phyloP scores from a whole-genome alignment of 371 early-diverging fungal genomes.

The Saksenaea oblongispora region DNA sequence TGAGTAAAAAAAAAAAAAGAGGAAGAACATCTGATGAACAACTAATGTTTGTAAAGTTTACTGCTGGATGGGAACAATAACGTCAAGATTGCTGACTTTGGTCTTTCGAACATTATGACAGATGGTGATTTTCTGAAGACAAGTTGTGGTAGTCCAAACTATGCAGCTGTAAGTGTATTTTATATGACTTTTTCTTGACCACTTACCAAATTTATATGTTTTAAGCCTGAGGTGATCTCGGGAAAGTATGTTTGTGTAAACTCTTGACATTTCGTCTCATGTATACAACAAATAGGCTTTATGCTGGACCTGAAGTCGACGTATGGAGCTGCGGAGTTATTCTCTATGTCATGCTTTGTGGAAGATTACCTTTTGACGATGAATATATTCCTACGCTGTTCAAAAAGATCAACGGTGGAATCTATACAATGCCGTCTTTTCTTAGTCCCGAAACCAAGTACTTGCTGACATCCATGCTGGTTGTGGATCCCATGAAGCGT shows the following conservation, averaged over 20 bases:
- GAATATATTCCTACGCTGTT: constrained; percentile 96
- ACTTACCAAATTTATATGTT: constrained; percentile 4
- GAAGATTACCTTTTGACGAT: constrained; percentile 98
- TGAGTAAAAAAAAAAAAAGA: constrained; percentile 14
- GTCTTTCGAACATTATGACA: constrained; percentile 92
- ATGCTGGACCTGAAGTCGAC: constrained; percentile 98
- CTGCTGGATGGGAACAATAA: constrained; percentile 92
- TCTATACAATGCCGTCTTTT: constrained; percentile 87
- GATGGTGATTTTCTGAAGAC: constrained; percentile 97
- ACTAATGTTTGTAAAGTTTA: constrained; percentile 49
- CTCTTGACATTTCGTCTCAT: not conserved
- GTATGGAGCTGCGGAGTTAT: constrained; percentile 99
- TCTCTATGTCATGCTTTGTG: constrained; percentile 99
- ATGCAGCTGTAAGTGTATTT: constrained; percentile 67
- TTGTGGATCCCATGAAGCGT: constrained; percentile 95
- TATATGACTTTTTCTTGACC: constrained; percentile 6
- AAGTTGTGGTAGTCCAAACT: constrained; percentile 90
- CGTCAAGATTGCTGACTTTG: constrained; percentile 98
- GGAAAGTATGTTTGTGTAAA: constrained; percentile 64
- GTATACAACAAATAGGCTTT: constrained; percentile 51
- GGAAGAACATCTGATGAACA: not conserved
- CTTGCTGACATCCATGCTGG: constrained; percentile 90
- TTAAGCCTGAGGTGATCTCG: constrained; percentile 91
- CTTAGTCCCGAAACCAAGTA: constrained; percentile 81
- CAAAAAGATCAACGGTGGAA: constrained; percentile 92